Percentiles rank a stretch among this genome's conserved stretches.
These are phyloP conservation scores for Lactifluus piperatus DNA, from an alignment of 768 basidiomycete genomes.

Conservation along the genomic window DNA sequence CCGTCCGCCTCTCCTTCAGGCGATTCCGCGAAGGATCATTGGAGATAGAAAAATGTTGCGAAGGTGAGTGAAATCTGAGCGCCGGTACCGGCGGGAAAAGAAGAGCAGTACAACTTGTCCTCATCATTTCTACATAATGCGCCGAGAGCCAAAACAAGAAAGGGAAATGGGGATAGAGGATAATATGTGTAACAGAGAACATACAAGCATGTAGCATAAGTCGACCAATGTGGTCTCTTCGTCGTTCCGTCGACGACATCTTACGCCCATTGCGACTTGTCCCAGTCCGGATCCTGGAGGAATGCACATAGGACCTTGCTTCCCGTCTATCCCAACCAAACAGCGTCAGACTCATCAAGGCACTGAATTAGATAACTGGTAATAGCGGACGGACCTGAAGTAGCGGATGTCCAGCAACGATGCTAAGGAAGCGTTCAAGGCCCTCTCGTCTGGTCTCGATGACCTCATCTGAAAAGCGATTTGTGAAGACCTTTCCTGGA, in stretches of 20 bases:
- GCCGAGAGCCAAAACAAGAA: neutral
- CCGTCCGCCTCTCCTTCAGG: too few relatives aligned
- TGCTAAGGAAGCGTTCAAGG: slow-evolving; percentile 86
- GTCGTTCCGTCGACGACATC: neutral
- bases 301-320: slow-evolving; percentile 96
- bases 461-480: slow-evolving; percentile 95
- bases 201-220: slow-evolving; percentile 3
- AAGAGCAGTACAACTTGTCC: neutral
- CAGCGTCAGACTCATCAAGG: neutral
- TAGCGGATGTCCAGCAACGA: slow-evolving; percentile 95
- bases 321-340: slow-evolving; percentile 53
- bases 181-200: neutral
- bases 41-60: neutral
- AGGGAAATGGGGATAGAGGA: neutral
- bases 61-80: neutral
- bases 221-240: neutral
- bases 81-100: neutral
- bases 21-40: too few relatives aligned
- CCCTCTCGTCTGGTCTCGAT: slow-evolving; percentile 91
- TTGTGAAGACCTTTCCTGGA: slow-evolving; percentile 97
- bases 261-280: slow-evolving; percentile 70
- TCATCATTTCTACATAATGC: slow-evolving; percentile 1
- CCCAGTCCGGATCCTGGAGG: slow-evolving; percentile 91
- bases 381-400: slow-evolving; percentile 58
- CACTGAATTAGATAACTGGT: too few relatives aligned